Conservation (phyloP, 2,329 filamentous ascomycete species). For the Phyllosticta capitalensis region DNA sequence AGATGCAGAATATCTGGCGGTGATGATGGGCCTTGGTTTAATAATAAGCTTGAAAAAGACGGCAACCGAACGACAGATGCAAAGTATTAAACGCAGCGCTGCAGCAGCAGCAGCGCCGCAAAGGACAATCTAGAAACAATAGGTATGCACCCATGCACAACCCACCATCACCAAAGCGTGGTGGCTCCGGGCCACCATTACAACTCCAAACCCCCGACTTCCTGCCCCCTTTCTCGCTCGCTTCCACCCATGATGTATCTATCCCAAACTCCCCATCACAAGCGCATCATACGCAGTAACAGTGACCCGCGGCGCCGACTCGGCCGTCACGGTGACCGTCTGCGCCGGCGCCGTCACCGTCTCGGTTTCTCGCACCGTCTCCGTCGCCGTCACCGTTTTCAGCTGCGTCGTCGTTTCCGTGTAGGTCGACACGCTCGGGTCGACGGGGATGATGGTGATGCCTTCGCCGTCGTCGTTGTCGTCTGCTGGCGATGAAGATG, state of each 20-base stretch:
- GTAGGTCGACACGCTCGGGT: constrained; percentile 15
- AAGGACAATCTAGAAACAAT: too few species aligned
- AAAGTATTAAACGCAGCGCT: too few species aligned
- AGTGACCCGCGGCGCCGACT: neutral
- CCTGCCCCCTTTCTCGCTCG: neutral
- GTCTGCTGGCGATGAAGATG: neutral
- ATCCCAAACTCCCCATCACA: neutral
- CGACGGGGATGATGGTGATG: constrained; percentile 11
- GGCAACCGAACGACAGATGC: too few species aligned
- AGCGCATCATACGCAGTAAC: neutral
- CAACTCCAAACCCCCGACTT: neutral
- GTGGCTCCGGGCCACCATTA: neutral
- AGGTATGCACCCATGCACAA: too few species aligned
- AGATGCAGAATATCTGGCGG: too few species aligned
- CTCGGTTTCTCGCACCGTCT: constrained; percentile 11
- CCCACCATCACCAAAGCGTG: too few species aligned
- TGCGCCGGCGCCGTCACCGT: constrained; percentile 1
- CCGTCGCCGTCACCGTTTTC: constrained; percentile 19
- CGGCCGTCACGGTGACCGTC: constrained; percentile 1
- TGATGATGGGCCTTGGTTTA: too few species aligned
- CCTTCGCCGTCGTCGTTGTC: constrained; percentile 1
- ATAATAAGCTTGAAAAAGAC: too few species aligned
- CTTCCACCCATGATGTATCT: too few species aligned
- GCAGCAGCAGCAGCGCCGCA: too few species aligned
- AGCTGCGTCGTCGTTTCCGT: constrained; percentile 23